Base-by-base conservation (phyloP, 495 filamentous ascomycete genomes). In the Evernia prunastri region DNA sequence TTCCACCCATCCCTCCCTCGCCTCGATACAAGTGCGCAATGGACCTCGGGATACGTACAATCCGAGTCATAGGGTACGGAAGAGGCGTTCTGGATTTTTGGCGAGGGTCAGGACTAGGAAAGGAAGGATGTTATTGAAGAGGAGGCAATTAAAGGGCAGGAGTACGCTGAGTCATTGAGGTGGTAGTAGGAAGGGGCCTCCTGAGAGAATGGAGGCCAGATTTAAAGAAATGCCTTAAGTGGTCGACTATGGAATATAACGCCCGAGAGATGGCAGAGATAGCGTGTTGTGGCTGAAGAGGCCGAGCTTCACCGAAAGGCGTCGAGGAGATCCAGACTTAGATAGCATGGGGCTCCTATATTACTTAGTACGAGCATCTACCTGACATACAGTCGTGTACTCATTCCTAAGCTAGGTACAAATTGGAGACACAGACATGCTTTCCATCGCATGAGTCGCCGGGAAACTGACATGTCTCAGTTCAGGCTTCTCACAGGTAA, bases 81-180 rank as follows among this genome's bases (percentile, higher is more conserved):
- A 87, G 76, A 71, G 84, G 67, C 70, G 84, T 64, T 77, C 80
- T 71, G 85, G 84, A 2, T 87, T 86, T 70, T 73, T 87, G 64
- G 71, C 77, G 20, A 66, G 84, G 63, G 49, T 82, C 39, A 69
- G 72, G 69, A 83, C 73, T 9, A 75, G 79, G 73, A 82, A 77
- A 13, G 84, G 79, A 39, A 70, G 82, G 67, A 76, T 70, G 68
- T 76, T 77, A 8, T 64, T 87, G 68, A 77, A 72, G 71, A 74
- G 85, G 73, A 77, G 84, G 72, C 74, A 70, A 68, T 58, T 73
- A 66, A 87, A 85, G 76, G 74, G 76, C 64, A 78, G 85, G 73
- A 76, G 69, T 65, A 79, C 69, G 42, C 77, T 86, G 75, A 85
- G 79, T 66, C 69, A 71, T 63, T 71, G 58, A 69, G 0, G 43